Base-by-base conservation (phyloP, 805 yeast species). In the Saturnispora ahearnii region DNA sequence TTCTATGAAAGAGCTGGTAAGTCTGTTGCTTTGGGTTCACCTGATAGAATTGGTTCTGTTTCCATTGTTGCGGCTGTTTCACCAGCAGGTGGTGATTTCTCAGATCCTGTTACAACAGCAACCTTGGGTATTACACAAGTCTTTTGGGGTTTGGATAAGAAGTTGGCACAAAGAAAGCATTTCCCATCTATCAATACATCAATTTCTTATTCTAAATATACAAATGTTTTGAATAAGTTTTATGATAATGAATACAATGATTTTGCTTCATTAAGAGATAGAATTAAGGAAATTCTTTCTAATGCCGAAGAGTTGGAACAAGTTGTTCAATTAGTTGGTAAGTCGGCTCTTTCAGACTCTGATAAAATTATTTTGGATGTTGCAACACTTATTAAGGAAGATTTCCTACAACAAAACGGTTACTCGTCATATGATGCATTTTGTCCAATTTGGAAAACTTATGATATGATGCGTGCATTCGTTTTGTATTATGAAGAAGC, bases 61-160 rank as follows among this genome's bases (percentile, higher is more conserved):
- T 93, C 99, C n/a, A 93, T 93, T 70, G 93, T 93, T 63, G 99
- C 99, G 53, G 99, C 99, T 59, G 99, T 93, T 38, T 93, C 98
- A 4, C 99, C 99, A 59, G 98, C 99, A 50, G 99, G 99, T 82
- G 99, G 99, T 83, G 99, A 93, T 77, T 91, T 93, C 83, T 91
- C 98, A 26, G 99, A 93, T 74, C 99, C 99, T 42, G 99, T 93
- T 60, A 93, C 99, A 28, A 91, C 98, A 21, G 81, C 99, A 7
- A 93, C 99, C 33, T 80, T 93, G 64, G 98, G 97, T 85, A 93
- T 93, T 61, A 93, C 99, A n/a, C 99, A 93, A 76, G 99, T 93
- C 48, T 93, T 93, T 76, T 93, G 99, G 99, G 99, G 99, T 73
- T 79, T 93, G 71, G 99, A 93, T 74, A 93, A 93, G 74, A 93